Evolutionary conservation across 768 basidiomycete genomes (phyloP), one percentile per base, ranked within the genome.

Genomic region (Rhizopogon vulgaris): DNA sequence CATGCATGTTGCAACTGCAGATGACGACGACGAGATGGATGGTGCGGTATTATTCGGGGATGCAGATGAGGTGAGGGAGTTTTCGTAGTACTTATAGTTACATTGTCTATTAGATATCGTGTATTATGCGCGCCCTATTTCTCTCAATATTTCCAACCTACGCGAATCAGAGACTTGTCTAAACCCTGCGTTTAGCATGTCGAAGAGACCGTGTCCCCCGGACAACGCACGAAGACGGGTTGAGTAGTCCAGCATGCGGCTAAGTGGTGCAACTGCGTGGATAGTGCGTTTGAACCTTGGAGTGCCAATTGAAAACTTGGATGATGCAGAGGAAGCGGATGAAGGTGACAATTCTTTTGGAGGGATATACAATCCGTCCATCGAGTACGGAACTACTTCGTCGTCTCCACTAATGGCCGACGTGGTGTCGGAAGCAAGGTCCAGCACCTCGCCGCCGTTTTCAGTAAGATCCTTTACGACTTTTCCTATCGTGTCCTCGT

Each of bases 381-480:
- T 71, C 3, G 78, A 59, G 61, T 78, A 86, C 12, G 77, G 73
- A 18, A 60, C 63, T 1, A 60, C 56, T 10, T 73, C 73, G 11
- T 71, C 73, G 10, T 70, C 70, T 7, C 63, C 65, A 34, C 68
- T 70, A 5, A 72, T 65, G 6, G 65, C 54, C 25, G 61, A 53
- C 27, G 64, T 58, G 5, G 70, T 60, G n/a, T 74, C 77, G 38
- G 75, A 70, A 4, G 73, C 78, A 18, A 93, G 76, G 57, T 90
- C 85, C 22, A 83, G 67, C 10, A 94, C 72, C 62, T 91, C 88
- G n/a, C 87, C 90, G 2, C 83, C 81, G 54, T 85, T 79, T 63
- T 92, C 90, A 9, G 85, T 87, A n/a, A 94, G 70, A 59, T 94
- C 91, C 60, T 85, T 89, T 41, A 91, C 79, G 18, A 88, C 82